Conservation (phyloP, 2,329 filamentous ascomycete genomes). For the Fusarium sp. region DNA sequence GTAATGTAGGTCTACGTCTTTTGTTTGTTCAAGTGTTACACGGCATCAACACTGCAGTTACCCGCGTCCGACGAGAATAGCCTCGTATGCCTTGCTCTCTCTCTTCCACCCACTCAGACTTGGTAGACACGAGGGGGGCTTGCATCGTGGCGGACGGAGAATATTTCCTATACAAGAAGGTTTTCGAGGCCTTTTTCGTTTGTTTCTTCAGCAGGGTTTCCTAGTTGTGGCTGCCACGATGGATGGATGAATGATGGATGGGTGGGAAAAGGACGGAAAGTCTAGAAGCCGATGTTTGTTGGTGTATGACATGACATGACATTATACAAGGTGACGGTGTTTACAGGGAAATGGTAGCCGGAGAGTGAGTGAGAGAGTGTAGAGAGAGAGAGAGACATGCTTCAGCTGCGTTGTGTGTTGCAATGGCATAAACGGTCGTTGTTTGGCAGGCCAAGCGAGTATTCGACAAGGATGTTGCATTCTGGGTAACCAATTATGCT, state of each 20-base stretch:
- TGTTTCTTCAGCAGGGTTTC: not conserved
- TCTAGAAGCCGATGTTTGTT: not conserved
- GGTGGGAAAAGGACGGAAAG: not conserved
- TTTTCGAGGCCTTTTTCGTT: slow-evolving; percentile 3
- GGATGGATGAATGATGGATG: not conserved
- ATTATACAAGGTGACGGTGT: not conserved
- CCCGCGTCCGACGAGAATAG: slow-evolving; percentile 49
- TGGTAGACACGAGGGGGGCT: slow-evolving; percentile 10
- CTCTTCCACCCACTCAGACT: not conserved
- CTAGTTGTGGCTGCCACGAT: slow-evolving; percentile 17
- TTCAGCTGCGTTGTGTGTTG: slow-evolving; percentile 9
- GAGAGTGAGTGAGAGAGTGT: not conserved
- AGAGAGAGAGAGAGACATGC: not conserved
- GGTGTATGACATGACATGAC: slow-evolving; percentile 4
- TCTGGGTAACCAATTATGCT: slow-evolving; percentile 33
- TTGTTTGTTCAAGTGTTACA: slow-evolving; percentile 38
- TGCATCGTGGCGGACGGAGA: slow-evolving; percentile 16
- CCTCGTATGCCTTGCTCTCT: slow-evolving; percentile 46
- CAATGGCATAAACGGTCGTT: slow-evolving; percentile 20
- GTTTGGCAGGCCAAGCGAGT: slow-evolving; percentile 41
- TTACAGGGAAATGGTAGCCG: slow-evolving; percentile 16
- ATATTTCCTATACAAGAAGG: slow-evolving; percentile 3
- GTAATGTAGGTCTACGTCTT: not conserved
- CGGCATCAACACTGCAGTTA: slow-evolving; percentile 38
- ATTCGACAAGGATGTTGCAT: slow-evolving; percentile 23